Percentiles rank a stretch among this genome's conserved stretches.
phyloP scores from a whole-genome alignment of 768 basidiomycete species.

The Suillus discolor region DNA sequence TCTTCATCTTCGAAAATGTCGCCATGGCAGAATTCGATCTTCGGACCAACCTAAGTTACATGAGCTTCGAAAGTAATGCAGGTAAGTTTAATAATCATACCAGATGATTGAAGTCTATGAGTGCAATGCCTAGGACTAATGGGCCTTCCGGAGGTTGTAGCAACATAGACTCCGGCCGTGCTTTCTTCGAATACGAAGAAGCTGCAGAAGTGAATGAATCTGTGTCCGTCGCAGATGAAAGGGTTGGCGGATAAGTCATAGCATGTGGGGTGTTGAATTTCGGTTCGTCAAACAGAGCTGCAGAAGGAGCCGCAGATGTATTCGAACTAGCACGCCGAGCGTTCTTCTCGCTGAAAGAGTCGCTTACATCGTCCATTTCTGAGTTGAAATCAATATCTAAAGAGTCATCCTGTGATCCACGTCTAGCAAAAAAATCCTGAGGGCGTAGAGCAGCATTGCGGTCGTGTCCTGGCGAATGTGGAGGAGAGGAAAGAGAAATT shows the following conservation, averaged over 20 bases:
- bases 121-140: slow-evolving; percentile 80
- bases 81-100: slow-evolving; percentile 44
- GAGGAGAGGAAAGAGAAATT: slow-evolving; percentile 70
- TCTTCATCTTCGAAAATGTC: slow-evolving; percentile 86
- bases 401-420: slow-evolving; percentile 48
- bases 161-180: slow-evolving; percentile 78
- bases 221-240: slow-evolving; percentile 47
- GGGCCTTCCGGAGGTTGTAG: slow-evolving; percentile 57
- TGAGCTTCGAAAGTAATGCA: slow-evolving; percentile 16
- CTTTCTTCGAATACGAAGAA: slow-evolving; percentile 59
- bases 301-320: slow-evolving; percentile 54
- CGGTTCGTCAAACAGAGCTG: slow-evolving; percentile 37
- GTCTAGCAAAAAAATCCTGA: slow-evolving; percentile 38
- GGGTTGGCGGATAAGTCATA: slow-evolving; percentile 63
- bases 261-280: slow-evolving; percentile 31
- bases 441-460: slow-evolving; percentile 21
- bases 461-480: slow-evolving; percentile 52
- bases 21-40: slow-evolving; percentile 81
- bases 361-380: slow-evolving; percentile 54
- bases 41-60: slow-evolving; percentile 76
- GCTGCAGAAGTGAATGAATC: slow-evolving; percentile 65
- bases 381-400: slow-evolving; percentile 57
- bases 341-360: slow-evolving; percentile 41
- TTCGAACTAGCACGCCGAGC: slow-evolving; percentile 47
- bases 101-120: slow-evolving; percentile 96